Base-by-base conservation (phyloP, 345 rosid species). In the Salix arbutifolia region DNA sequence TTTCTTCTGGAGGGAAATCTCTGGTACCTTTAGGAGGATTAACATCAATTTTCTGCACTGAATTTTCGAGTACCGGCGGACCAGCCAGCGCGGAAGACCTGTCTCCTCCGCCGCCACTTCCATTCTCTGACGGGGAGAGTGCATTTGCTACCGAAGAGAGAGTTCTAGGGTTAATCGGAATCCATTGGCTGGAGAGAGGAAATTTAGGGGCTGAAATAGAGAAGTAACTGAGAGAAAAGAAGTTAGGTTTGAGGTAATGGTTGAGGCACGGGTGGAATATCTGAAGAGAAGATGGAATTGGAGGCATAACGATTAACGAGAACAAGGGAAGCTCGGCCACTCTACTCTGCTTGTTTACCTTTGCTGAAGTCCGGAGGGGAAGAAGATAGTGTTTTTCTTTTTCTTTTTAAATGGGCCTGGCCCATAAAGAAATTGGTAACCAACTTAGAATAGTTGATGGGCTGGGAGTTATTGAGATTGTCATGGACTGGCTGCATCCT, bases 11-110 rank as follows among this genome's bases (percentile, higher is more conserved):
- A 58, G 97, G 89, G 84, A 93, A 93, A 84, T 93, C 99, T 28
- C 98, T 88, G 74, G 99, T 96, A 5, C 98, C 97, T 84, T 90
- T 91, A 26, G 97, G 98, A 50, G 97, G 98, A 84, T 93, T 91
- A 11, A 90, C 96, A 68, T 96, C 94, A 67, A 96, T 90, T 78
- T 76, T 91, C 82, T 88, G 84, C 77, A 85, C 37, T 4, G 50
- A 8, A 4, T 87, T 89, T 17, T 86, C 92, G 9, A 40, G 68
- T 37, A 82, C 77, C 74, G 89, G 82, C 65, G 90, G 87, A 21
- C 69, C 69, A 0, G 89, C 73, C 25, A 85, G 50, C 5, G 92
- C 92, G 10, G 90, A 96, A n/a, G 90, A 87, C 84, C 97, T 88
- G 2, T 87, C 86, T 10, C 89, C 88, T 11, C 79, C 81, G 25